These are phyloP conservation scores for Gentiana straminea DNA, from an alignment of 257 asterid genomes.

Conservation along the genomic window DNA sequence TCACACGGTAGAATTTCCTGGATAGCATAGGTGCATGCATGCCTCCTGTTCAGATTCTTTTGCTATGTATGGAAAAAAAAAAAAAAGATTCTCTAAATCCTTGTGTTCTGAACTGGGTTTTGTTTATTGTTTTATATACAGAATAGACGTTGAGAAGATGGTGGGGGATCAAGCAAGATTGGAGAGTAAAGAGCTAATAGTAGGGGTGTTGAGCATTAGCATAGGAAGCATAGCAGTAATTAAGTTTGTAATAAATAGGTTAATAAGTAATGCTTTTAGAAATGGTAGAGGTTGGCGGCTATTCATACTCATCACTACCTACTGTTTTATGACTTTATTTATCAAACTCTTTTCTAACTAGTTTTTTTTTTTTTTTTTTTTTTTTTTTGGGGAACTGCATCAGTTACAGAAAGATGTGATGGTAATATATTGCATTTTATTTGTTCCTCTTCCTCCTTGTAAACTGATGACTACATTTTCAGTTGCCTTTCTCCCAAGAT, in stretches of 20 bases:
- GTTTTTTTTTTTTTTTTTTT: background rate
- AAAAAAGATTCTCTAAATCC: background rate
- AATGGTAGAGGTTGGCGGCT: constrained; percentile 62
- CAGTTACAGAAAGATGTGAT: too few relatives aligned
- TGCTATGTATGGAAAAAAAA: background rate
- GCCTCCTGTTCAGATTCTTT: background rate
- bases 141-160: constrained; percentile 62
- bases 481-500: too few relatives aligned
- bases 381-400: background rate
- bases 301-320: constrained; percentile 31
- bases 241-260: constrained; percentile 27
- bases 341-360: constrained; percentile 33
- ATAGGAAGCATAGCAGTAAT: constrained; percentile 47
- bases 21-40: background rate
- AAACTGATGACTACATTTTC: too few relatives aligned
- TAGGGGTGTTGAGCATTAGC: constrained; percentile 40
- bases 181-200: constrained; percentile 59
- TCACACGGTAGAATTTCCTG: too few relatives aligned
- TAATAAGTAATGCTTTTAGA: constrained; percentile 21
- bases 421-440: too few relatives aligned
- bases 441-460: too few relatives aligned
- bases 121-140: constrained; percentile 18
- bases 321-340: constrained; percentile 61
- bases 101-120: background rate
- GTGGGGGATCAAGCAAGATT: constrained; percentile 40